Evolutionary conservation across 2,329 filamentous ascomycete species (phyloP).

Genomic region (Aspergillus novoparasiticus): DNA sequence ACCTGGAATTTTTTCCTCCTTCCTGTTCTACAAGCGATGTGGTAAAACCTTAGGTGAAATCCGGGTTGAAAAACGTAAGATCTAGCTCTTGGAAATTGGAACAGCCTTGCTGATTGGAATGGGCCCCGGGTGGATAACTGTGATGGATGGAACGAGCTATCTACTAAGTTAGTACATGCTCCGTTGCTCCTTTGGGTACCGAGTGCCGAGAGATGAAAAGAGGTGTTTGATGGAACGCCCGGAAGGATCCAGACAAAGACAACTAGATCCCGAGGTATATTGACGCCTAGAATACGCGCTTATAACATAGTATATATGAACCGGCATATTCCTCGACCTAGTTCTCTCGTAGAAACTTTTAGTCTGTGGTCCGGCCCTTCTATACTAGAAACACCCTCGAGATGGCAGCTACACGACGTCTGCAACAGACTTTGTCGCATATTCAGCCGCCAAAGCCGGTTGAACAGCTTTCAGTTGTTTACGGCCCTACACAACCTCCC

Average conservation of each 20-base stretch:
- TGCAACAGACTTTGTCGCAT: slow-evolving; percentile 36
- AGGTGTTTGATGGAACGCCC: background rate
- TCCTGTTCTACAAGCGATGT: background rate
- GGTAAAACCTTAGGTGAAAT: background rate
- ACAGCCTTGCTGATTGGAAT: background rate
- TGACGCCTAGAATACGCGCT: background rate
- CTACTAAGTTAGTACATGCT: background rate
- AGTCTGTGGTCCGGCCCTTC: background rate
- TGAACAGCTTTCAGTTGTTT: slow-evolving; percentile 57
- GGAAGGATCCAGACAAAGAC: background rate
- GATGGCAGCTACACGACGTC: slow-evolving; percentile 33
- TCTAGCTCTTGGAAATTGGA: background rate
- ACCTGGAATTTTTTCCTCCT: background rate
- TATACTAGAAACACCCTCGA: background rate
- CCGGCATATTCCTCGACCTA: background rate
- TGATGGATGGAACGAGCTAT: background rate
- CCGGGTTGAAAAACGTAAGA: background rate
- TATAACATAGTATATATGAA: slow-evolving; percentile 1
- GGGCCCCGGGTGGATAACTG: background rate
- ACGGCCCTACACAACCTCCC: slow-evolving; percentile 69
- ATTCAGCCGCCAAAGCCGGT: slow-evolving; percentile 21
- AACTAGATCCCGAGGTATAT: slow-evolving; percentile 10
- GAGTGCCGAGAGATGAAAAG: slow-evolving; percentile 7
- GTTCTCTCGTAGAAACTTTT: background rate
- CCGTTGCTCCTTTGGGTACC: slow-evolving; percentile 5